Evolutionary conservation across 352 stramenopile species (phyloP), one percentile per base, ranked within the genome.

Genomic region (Globisporangium iwayamae): DNA sequence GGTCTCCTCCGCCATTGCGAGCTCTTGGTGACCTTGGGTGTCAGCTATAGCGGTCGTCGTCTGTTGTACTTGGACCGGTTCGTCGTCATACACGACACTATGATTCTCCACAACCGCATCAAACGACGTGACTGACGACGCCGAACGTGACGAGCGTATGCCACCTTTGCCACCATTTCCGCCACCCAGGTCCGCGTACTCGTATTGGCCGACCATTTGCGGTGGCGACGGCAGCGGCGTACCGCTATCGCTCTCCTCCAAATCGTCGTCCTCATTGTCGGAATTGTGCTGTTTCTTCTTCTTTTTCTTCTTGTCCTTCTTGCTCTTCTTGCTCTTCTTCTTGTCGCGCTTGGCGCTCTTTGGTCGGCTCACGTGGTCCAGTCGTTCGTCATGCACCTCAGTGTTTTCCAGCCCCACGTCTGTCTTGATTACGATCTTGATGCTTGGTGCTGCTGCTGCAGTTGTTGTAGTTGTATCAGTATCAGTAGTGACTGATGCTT

Each of bases 291-390:
- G 38, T 68, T 53, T 36, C 46, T 60, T 79, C 38, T 77, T 70
- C 59, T 86, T 87, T 46, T 83, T 76, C 34, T 81, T 76, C 50
- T 76, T 78, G 25, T 28, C 25, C 69, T 79, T 81, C 66, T 78
- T 79, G 54, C 87, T 70, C 68, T 84, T 89, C 66, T 85, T 89
- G 34, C 66, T 67, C 45, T 69, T 76, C 54, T 74, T 70, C 20
- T 72, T 60, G 11, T 66, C 61, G 20, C 61, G 60, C 22, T 66
- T 68, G n/a, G 28, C n/a, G 51, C 39, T 60, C 25, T 36, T 70
- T 48, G n/a, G 22, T 14, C 8, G 43, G 16, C 13, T 55, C 5
- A n/a, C 10, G 30, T 55, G n/a, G 16, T 45, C 41, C 9, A 18
- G 30, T 8, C 8, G 8, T n/a, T 62, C 56, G 22, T 30, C 16